A percentile compares a stretch with the other conserved stretches of the same genome.
phyloP scores from a whole-genome alignment of 345 rosid species.

The Reutealis trisperma region DNA sequence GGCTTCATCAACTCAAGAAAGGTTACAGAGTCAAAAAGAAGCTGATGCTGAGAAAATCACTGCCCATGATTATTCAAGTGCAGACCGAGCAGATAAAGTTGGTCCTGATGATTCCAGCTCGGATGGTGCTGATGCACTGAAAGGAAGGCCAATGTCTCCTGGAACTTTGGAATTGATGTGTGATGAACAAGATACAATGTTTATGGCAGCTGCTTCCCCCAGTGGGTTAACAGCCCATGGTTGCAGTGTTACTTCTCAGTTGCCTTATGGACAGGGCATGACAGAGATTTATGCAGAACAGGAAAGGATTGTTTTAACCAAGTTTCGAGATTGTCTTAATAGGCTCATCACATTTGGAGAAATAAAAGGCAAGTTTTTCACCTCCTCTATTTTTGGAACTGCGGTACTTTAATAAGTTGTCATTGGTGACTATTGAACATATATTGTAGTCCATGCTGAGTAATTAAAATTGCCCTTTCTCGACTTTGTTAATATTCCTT shows the following conservation, averaged over 20 bases:
- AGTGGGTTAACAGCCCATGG: slow-evolving; percentile 51
- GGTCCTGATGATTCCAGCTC: slow-evolving; percentile 48
- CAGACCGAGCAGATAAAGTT: slow-evolving; percentile 52
- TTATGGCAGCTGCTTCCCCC: slow-evolving; percentile 69
- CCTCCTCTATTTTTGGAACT: background rate
- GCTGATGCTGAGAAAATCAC: slow-evolving; percentile 43
- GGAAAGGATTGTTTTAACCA: slow-evolving; percentile 73
- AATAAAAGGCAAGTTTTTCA: slow-evolving; percentile 64
- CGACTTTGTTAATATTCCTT: background rate
- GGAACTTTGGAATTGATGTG: slow-evolving; percentile 99
- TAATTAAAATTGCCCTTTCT: background rate
- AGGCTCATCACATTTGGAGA: slow-evolving; percentile 83
- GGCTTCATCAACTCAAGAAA: slow-evolving; percentile 61
- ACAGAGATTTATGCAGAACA: slow-evolving; percentile 75
- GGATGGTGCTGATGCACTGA: slow-evolving; percentile 59
- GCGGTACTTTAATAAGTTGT: background rate
- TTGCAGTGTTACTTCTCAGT: slow-evolving; percentile 50
- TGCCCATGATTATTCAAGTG: slow-evolving; percentile 57
- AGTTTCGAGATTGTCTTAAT: slow-evolving; percentile 85
- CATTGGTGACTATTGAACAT: background rate
- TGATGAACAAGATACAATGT: slow-evolving; percentile 88
- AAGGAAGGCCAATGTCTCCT: slow-evolving; percentile 89
- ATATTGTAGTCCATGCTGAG: background rate
- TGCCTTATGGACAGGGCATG: slow-evolving; percentile 54
- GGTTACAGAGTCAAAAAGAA: slow-evolving; percentile 48